Base-by-base conservation (phyloP, 2,329 filamentous ascomycete species). In the Juglanconis juglandina region DNA sequence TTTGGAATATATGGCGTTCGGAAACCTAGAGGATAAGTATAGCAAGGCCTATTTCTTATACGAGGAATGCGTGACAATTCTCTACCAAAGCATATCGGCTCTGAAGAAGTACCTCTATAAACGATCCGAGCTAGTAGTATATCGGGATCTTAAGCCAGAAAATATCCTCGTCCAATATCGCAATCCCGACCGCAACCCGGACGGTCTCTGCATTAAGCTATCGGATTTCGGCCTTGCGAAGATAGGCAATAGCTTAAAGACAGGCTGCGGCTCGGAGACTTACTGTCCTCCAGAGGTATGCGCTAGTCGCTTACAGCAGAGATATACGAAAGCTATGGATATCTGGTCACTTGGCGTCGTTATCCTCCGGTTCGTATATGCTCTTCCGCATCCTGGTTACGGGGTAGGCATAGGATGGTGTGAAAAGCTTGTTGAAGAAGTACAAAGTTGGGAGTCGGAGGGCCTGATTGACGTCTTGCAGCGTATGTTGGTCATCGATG, bases 321-420 rank as follows among this genome's bases (percentile, higher is more conserved):
- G 8, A 30, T 55, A 61, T 44, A 61, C 50, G 5, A 57, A 57
- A 10, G 59, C 47, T 48, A 48, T 53, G 37, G 54, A 53, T 48
- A 53, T 61, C 14, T 58, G 54, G 44, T 50, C 49, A 11, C 59
- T 58, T 30, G 50, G 50, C 48, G 54, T 61, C 13, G 44, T 57
- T 33, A 14, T 61, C 24, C 32, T 57, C 9, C 17, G 32, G 13
- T 17, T 46, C 17, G 53, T 53, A 24, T 57, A 53, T 30, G 24
- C 10, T n/a, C 53, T 61, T 47, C 53, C 59, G 32, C 47, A 35
- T 17, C 41, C 33, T 11, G 39, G 52, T 44, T 44, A n/a, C 6
- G 52, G 52, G 2, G 14, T 44, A 17, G 51, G 51, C 30, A 53
- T 33, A 13, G 9, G 10, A 9, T 53, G 37, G 32, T 47, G 41